phyloP scores from a whole-genome alignment of 495 filamentous ascomycete species.

The Neurospora sp. region DNA sequence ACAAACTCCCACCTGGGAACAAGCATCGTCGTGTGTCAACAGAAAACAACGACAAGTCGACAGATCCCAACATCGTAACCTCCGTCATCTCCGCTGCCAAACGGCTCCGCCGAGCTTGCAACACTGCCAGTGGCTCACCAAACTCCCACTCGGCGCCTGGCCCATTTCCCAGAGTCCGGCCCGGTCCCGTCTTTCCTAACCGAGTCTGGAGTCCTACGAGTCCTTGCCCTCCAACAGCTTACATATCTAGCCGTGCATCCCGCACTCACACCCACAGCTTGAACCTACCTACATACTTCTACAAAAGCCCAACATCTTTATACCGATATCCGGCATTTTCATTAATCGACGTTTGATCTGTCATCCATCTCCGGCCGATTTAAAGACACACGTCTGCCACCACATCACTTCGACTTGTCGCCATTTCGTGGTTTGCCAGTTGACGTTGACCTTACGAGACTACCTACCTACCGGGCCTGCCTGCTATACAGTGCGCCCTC shows the following conservation, averaged over 20 bases:
- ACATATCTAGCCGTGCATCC: background rate
- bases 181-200: background rate
- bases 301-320: background rate
- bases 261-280: background rate
- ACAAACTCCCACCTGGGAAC: background rate
- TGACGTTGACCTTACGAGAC: background rate
- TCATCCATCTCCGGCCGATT: background rate
- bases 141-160: background rate
- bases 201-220: background rate
- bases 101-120: background rate
- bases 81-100: background rate
- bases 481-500: background rate
- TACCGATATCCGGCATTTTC: background rate
- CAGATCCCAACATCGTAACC: background rate
- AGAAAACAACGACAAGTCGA: background rate
- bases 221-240: background rate
- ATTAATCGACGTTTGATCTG: background rate
- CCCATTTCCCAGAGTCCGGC: background rate
- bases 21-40: background rate
- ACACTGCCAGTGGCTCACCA: background rate
- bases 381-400: background rate
- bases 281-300: background rate
- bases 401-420: background rate
- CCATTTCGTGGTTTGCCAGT: background rate
- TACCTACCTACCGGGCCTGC: background rate